A percentile compares a stretch with the other conserved stretches of the same genome.
Evolutionary conservation across 805 yeast species (phyloP).

Genomic region (Starmerella roubikii): DNA sequence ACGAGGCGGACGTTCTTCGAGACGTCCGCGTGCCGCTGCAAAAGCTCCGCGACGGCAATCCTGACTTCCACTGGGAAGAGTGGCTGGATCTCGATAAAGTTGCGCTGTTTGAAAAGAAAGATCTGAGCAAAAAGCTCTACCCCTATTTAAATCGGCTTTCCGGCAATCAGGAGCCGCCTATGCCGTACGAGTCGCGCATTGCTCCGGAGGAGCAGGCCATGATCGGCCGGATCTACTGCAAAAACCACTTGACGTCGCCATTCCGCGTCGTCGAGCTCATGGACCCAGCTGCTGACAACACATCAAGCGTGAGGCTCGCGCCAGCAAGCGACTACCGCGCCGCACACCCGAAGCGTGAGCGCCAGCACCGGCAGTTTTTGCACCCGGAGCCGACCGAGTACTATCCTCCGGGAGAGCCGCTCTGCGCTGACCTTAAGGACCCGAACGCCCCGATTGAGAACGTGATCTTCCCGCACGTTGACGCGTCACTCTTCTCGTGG

Average conservation of each 20-base stretch:
- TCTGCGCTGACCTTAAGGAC: conserved; percentile 1
- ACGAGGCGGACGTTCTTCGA: no score
- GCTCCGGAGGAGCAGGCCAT: conserved; percentile 16
- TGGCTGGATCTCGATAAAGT: conserved; percentile 22
- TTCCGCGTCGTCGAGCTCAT: conserved; percentile 11
- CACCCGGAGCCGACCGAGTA: conserved; percentile 9
- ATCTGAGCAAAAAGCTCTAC: conserved; percentile 11
- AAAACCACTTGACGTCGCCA: conserved; percentile 12
- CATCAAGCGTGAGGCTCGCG: conserved; percentile 3
- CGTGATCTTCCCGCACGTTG: conserved; percentile 8
- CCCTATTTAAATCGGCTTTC: conserved; percentile 8
- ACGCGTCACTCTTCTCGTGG: conserved; percentile 8
- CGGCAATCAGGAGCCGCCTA: conserved; percentile 1
- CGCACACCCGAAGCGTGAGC: neutral
- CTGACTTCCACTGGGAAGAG: conserved; percentile 21
- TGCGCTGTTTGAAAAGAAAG: conserved; percentile 6
- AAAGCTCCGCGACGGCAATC: conserved; percentile 5
- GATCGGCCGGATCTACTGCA: conserved; percentile 16
- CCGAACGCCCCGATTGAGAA: neutral
- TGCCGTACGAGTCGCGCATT: conserved; percentile 6
- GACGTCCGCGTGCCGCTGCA: conserved; percentile 7
- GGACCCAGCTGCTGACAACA: no score
- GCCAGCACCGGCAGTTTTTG: conserved; percentile 14
- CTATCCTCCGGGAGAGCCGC: conserved; percentile 4
- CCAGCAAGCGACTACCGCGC: conserved; percentile 6